Evolutionary conservation across 2,329 filamentous ascomycete species (phyloP).

Genomic region (Aureobasidium sp.): DNA sequence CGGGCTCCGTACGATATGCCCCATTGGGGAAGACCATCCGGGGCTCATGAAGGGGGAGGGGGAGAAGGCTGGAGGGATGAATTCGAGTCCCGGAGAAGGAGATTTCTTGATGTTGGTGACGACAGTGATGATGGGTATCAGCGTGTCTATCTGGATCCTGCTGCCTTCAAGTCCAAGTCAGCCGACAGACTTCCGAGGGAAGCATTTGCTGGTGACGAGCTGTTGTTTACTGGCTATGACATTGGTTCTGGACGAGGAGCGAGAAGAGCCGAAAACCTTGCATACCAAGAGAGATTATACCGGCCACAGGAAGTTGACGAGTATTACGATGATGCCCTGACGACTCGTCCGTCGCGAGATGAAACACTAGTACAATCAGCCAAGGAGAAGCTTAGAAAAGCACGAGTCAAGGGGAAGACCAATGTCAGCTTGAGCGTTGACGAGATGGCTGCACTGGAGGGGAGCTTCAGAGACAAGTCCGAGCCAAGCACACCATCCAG

Average conservation of each 20-base stretch:
- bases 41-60: constrained; percentile 38
- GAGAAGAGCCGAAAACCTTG: constrained; percentile 27
- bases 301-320: constrained; percentile 38
- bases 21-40: constrained; percentile 98
- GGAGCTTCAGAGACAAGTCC: constrained; percentile 32
- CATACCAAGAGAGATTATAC: constrained; percentile 42
- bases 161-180: constrained; percentile 26
- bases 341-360: constrained; percentile 55
- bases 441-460: constrained; percentile 74
- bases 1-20: constrained; percentile 85
- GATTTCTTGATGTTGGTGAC: constrained; percentile 60
- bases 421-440: constrained; percentile 74
- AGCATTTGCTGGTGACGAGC: constrained; percentile 38
- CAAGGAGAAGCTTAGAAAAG: constrained; percentile 70
- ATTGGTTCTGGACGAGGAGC: constrained; percentile 36
- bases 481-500: constrained; percentile 22
- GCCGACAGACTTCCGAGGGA: constrained; percentile 20
- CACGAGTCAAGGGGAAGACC: constrained; percentile 65
- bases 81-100: constrained; percentile 43
- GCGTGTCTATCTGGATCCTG: constrained; percentile 38
- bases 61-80: constrained; percentile 54
- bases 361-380: constrained; percentile 71
- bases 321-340: neutral
- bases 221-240: constrained; percentile 45
- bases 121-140: constrained; percentile 40